These are phyloP conservation scores for Trichophyton equinum DNA, from an alignment of 2,329 filamentous ascomycete species.

Conservation along the genomic window DNA sequence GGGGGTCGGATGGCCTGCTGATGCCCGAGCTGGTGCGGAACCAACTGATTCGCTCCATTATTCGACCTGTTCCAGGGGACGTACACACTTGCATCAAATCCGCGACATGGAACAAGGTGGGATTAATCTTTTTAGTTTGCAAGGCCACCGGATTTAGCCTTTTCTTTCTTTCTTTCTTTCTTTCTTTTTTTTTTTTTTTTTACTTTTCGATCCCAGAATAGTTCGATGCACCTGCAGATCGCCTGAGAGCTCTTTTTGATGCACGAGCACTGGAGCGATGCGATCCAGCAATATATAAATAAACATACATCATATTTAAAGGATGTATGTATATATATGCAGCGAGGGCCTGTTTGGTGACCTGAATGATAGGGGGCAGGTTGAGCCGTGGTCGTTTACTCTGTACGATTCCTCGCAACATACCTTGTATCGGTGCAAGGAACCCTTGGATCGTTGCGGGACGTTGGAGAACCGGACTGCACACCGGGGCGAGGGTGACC, in stretches of 20 bases:
- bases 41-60: neutral
- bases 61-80: neutral
- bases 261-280: neutral
- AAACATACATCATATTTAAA: neutral
- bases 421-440: neutral
- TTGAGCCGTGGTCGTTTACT: too few relatives aligned
- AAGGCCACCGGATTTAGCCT: neutral
- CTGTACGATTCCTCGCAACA: too few relatives aligned
- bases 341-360: too few relatives aligned
- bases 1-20: neutral
- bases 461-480: neutral
- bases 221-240: neutral
- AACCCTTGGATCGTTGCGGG: neutral
- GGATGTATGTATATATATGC: neutral
- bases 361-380: too few relatives aligned
- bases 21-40: neutral
- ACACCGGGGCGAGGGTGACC: neutral
- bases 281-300: neutral
- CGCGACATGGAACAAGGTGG: neutral
- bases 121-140: neutral
- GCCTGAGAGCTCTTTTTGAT: neutral
- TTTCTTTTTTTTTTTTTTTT: too few relatives aligned
- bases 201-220: neutral
- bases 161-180: neutral
- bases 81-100: neutral